Evolutionary conservation across 1,284 basidiomycete genomes (phyloP), one percentile per base, ranked within the genome.

Genomic region (Ganoderma resinaceum): DNA sequence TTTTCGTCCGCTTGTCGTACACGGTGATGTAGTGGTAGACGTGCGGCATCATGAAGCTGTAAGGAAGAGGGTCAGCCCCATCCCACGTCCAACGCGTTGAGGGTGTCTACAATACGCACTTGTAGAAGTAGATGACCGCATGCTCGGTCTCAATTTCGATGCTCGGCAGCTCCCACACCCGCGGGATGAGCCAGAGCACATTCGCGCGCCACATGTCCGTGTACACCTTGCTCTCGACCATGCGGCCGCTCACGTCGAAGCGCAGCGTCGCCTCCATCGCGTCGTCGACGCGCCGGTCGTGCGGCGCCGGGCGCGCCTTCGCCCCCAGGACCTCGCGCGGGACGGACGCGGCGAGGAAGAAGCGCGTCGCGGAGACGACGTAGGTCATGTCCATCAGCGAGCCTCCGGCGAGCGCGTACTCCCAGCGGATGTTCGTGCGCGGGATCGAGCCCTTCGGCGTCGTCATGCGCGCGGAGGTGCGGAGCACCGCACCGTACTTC

Each of bases 381-480:
- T 74, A 74, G 14, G 70, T 74, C 79, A 88, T 82, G 74, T 92
- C 91, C 90, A 92, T 92, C 70, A 90, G 74, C 0, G 83, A 80
- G 9, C 92, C 91, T 5, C 92, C 92, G n/a, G 90, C 91, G 12
- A 94, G 79, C 2, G 80, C 77, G 68, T 85, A 88, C 43, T 88
- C 74, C 78, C 83, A 86, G n/a, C 91, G 82, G 65, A 93, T 92
- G 74, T 92, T 85, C 64, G 76, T 76, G 12, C 78, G 76, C 5
- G 76, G 72, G 35, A 88, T 59, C 20, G 82, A 23, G 3, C 74
- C 67, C 18, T 83, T 83, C 2, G 65, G 20, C 33, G 72, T 66
- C 40, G 71, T 73, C 73, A 74, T 73, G 58, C 70, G 66, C 52
- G 72, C 66, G 43, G 59, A 65, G 14, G 70, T 72, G 62, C 68